Base-by-base conservation (phyloP, 371 early-diverging fungal genomes). In the Mortierella sp. region DNA sequence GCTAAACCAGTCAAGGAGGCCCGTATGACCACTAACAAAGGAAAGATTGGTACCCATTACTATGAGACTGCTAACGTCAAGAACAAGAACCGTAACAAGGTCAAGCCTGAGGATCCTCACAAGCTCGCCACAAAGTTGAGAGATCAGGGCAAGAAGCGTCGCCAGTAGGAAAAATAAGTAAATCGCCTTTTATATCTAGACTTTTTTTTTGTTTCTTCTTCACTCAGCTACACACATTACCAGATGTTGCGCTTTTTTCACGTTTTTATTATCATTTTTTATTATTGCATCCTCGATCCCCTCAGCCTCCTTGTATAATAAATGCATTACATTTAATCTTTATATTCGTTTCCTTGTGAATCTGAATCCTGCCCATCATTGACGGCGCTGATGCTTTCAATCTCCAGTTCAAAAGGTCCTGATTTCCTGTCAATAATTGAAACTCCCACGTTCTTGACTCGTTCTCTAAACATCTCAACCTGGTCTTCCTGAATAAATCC, bases 41-140 rank as follows among this genome's bases (percentile, higher is more conserved):
- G 82, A 49, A 95, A 95, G 86, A 88, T 91, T 53, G 96, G 95
- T 61, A 87, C 86, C 31, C 93, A 97, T 84, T 97, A 89, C 81
- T 97, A 97, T 72, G 93, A 93, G 64, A 87, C 88, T 1, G 96
- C 96, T 76, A 97, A 97, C 79, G 93, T 97, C 79, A 97, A 97
- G 90, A 96, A 96, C 85, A 88, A 89, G 82, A 95, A 95, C 85
- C 88, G 95, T 56, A 93, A 91, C 81, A 95, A 94, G 82, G 84
- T 77, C 58, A 89, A 87, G 72, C 94, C 92, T 31, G 87, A 89
- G 75, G 93, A 91, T 66, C 77, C 74, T n/a, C 72, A 82, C 54
- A 84, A 84, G 70, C 62, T 84, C 37, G 78, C 76, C 26, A 84
- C 82, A 34, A 76, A 71, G 43, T 69, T 84, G 23, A 68, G 76